A percentile compares a stretch with the other conserved stretches of the same genome.
Evolutionary conservation across 257 asterid species (phyloP).

Genomic region (Apocynum venetum): DNA sequence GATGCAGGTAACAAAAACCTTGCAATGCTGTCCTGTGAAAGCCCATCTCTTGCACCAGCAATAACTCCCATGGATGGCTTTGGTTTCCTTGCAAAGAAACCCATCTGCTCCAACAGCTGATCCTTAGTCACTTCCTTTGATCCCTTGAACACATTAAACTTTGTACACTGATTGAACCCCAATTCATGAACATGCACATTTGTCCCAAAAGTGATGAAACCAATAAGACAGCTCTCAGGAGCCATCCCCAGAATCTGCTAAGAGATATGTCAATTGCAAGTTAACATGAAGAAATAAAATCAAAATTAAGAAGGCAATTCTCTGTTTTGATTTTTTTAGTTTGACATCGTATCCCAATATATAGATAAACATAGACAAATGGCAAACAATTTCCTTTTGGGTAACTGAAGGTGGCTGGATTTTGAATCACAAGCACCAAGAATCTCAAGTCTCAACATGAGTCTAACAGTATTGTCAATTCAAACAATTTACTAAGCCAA

Average conservation of each 20-base stretch:
- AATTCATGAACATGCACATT: slow-evolving; percentile 91
- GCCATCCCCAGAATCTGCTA: slow-evolving; percentile 80
- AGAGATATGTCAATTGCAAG: slow-evolving; percentile 8
- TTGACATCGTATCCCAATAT: background rate
- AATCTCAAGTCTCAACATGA: background rate
- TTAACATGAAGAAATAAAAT: background rate
- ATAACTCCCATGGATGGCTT: slow-evolving; percentile 81
- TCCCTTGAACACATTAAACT: slow-evolving; percentile 95
- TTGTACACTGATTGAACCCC: slow-evolving; percentile 88
- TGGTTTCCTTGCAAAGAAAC: slow-evolving; percentile 76
- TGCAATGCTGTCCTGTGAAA: slow-evolving; percentile 87
- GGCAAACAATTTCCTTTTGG: background rate
- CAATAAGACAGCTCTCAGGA: slow-evolving; percentile 92
- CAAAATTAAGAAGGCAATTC: background rate
- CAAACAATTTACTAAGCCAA: background rate
- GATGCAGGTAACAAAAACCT: slow-evolving; percentile 96
- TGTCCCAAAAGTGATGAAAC: slow-evolving; percentile 87
- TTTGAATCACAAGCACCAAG: background rate
- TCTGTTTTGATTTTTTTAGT: background rate
- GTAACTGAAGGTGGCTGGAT: background rate
- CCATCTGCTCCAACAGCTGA: slow-evolving; percentile 91
- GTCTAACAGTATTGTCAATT: background rate
- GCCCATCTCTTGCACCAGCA: slow-evolving; percentile 93
- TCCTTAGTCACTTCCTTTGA: slow-evolving; percentile 87
- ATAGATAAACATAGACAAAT: background rate